These are phyloP conservation scores for Clathrus columnatus DNA, from an alignment of 768 basidiomycete genomes.

Conservation along the genomic window DNA sequence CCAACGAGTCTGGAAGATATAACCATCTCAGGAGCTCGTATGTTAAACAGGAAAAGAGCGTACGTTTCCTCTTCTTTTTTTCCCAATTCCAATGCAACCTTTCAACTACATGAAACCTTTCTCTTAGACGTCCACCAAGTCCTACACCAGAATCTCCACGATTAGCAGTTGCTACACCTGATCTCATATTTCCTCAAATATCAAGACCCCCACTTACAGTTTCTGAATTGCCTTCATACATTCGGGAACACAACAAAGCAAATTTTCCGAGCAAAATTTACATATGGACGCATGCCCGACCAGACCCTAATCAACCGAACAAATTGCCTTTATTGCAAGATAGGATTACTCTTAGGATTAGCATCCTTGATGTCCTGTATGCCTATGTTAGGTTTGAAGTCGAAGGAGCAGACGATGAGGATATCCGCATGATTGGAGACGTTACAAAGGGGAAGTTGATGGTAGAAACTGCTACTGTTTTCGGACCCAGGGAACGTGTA, in stretches of 20 bases:
- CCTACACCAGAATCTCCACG: slow-evolving; percentile 9
- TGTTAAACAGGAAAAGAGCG: slow-evolving; percentile 1
- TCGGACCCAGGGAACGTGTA: slow-evolving; percentile 69
- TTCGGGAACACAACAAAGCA: slow-evolving; percentile 48
- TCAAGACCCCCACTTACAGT: slow-evolving; percentile 28
- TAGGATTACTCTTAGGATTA: slow-evolving; percentile 43
- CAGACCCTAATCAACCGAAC: slow-evolving; percentile 9
- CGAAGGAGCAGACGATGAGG: slow-evolving; percentile 22
- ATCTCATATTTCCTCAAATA: slow-evolving; percentile 5
- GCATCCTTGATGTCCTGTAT: slow-evolving; percentile 55
- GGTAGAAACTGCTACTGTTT: slow-evolving; percentile 58
- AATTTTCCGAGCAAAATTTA: slow-evolving; percentile 34
- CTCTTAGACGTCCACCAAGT: slow-evolving; percentile 10
- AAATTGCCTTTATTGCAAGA: slow-evolving; percentile 12
- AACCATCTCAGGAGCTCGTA: neutral
- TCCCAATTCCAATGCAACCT: neutral
- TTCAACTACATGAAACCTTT: neutral
- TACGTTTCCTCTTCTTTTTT: neutral
- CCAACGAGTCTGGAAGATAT: neutral
- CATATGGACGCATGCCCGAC: slow-evolving; percentile 40
- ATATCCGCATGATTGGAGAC: slow-evolving; percentile 5
- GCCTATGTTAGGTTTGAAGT: slow-evolving; percentile 51
- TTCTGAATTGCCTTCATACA: slow-evolving; percentile 42
- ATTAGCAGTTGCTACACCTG: neutral
- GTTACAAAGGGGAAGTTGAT: slow-evolving; percentile 22